Base-by-base conservation (phyloP, 2,329 filamentous ascomycete species). In the Epichloe sp. region DNA sequence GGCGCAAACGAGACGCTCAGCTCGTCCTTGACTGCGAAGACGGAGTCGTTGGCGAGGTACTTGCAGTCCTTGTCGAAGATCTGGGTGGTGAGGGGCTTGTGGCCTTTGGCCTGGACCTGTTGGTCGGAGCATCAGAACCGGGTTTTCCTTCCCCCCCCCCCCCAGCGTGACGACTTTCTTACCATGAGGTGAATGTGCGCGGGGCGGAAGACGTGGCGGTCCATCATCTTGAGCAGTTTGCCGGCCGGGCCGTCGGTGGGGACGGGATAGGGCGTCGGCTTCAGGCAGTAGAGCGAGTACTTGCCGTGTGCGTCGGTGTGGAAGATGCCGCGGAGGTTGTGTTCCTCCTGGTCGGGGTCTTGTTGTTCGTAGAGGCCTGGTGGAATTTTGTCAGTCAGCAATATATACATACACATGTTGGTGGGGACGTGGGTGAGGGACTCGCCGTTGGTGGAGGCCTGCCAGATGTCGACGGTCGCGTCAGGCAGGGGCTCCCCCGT, bases 391-490 rank as follows among this genome's bases (percentile, higher is more conserved):
- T 21, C 19, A 19, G 19, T 19, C 19, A 19, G 19, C 19, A 19
- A 21, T 23, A 21, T 21, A 23, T 5, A 23, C 5, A 5, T 23
- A 23, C 5, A 23, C 5, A 23, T 23, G 5, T 23, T 23, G 21
- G 21, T 1, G 4, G 21, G 21, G 23, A 23, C 23, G 2, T 23
- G 23, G 23, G 23, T n/a, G 4, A 21, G 2, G 2, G 2, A 26
- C 37, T 61, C 65, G 67, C 79, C 72, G 60, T 91, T 90, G 35
- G 86, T 85, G 0, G 80, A 85, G 0, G 85, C 85, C 62, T 90
- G 82, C 86, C 87, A 93, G 49, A 90, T 76, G 61, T 91, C 86
- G 37, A 93, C 74, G 21, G 79, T 73, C 2, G 85, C 85, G 53
- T 74, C 74, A 17, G 76, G 72, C 44, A 91, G 71, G 0, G 84